Conservation (phyloP, 75 land plant genomes). For the Sequoia sempervirens region DNA sequence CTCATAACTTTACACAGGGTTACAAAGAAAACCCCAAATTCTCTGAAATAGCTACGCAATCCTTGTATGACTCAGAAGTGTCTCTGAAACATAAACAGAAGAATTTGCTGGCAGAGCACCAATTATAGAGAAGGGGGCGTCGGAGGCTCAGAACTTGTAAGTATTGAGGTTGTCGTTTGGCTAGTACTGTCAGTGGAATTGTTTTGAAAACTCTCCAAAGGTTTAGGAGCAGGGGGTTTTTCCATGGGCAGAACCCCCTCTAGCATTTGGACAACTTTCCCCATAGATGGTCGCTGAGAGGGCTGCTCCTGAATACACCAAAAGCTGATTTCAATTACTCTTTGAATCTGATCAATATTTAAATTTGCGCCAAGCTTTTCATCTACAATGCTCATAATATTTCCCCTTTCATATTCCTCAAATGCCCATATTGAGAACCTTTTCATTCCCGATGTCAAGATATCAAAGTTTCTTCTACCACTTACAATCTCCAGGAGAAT, state of each 20-base stretch:
- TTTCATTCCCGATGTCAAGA: neutral
- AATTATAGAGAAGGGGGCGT: conserved; percentile 22
- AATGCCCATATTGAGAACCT: neutral
- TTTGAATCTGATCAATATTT: conserved; percentile 39
- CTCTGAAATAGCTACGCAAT: neutral
- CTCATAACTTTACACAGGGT: too few species aligned
- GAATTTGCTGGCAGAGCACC: neutral
- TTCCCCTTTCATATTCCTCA: neutral
- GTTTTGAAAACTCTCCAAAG: too few species aligned
- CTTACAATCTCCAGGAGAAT: conserved; percentile 25
- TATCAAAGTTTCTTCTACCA: conserved; percentile 23
- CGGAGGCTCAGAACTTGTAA: conserved; percentile 23
- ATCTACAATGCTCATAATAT: neutral
- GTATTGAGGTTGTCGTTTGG: conserved; percentile 15
- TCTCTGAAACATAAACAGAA: neutral
- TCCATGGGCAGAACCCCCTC: too few species aligned
- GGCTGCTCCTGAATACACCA: too few species aligned
- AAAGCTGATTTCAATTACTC: too few species aligned
- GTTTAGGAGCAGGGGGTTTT: too few species aligned
- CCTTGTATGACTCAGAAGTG: neutral
- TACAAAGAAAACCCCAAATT: too few species aligned
- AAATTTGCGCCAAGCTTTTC: conserved; percentile 3
- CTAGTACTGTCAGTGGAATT: neutral
- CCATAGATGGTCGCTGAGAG: too few species aligned
- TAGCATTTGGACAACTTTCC: too few species aligned